phyloP scores from a whole-genome alignment of 2,329 filamentous ascomycete genomes.

The Fusarium verticillioides region DNA sequence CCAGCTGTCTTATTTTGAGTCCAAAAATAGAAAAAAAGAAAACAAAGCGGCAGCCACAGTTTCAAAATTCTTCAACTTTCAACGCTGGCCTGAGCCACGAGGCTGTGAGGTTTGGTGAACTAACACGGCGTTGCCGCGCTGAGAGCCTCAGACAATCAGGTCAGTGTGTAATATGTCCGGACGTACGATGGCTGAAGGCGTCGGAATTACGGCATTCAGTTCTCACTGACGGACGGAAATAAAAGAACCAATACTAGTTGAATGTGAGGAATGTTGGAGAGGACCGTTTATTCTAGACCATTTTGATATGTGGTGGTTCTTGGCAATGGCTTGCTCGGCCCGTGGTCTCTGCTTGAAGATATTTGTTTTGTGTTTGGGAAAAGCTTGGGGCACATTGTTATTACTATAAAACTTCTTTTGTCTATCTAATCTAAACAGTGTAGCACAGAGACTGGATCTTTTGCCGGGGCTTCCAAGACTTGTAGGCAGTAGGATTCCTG shows the following conservation, averaged over 20 bases:
- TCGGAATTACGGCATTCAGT: neutral
- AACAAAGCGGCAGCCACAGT: neutral
- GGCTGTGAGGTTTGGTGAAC: neutral
- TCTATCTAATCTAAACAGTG: neutral
- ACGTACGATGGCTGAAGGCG: neutral
- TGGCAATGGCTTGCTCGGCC: neutral
- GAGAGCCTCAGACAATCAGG: neutral
- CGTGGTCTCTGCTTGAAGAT: neutral
- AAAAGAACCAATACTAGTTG: neutral
- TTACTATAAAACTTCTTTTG: neutral
- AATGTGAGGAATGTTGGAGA: neutral
- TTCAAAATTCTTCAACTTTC: neutral
- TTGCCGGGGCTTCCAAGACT: neutral
- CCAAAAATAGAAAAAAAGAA: neutral
- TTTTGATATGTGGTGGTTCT: neutral
- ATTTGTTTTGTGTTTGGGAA: neutral
- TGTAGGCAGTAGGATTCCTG: conserved; percentile 1
- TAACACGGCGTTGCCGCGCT: neutral
- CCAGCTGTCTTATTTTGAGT: neutral
- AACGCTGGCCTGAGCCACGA: neutral
- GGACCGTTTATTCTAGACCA: neutral
- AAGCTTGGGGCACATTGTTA: neutral
- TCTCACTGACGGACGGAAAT: neutral
- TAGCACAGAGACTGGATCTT: neutral
- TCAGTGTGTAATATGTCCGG: neutral